These are phyloP conservation scores for Mortierella sp. DNA, from an alignment of 371 early-diverging fungal genomes.

Conservation along the genomic window DNA sequence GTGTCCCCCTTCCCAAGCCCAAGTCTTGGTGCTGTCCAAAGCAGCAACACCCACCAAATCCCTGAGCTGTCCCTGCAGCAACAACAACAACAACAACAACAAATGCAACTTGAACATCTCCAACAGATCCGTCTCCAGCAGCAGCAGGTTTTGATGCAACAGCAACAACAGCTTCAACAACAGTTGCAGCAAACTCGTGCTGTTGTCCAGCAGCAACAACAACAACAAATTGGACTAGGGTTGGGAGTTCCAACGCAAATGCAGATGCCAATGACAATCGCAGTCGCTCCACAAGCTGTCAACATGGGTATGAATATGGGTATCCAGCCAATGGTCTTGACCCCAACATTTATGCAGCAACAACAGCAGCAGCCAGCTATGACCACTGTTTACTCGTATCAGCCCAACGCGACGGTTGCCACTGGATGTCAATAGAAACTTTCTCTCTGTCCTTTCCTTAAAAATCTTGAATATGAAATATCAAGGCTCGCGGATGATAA, in stretches of 20 bases:
- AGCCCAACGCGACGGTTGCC: not conserved
- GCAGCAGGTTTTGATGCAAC: conserved; percentile 28
- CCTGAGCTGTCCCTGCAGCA: conserved; percentile 10
- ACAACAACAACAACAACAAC: conserved; percentile 27
- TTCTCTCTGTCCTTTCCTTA: not conserved
- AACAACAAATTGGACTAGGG: conserved; percentile 21
- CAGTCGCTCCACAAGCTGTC: not conserved
- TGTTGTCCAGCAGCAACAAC: not conserved
- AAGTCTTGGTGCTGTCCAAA: conserved; percentile 8
- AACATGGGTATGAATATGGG: not conserved
- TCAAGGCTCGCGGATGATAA: no score
- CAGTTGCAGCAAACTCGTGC: conserved; percentile 26
- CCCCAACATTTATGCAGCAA: not conserved
- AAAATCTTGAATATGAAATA: no score
- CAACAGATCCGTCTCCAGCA: conserved; percentile 48
- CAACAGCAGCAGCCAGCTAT: not conserved
- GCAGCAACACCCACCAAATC: not conserved
- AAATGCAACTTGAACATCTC: conserved; percentile 34
- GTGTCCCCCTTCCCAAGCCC: conserved; percentile 43
- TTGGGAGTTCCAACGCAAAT: conserved; percentile 1
- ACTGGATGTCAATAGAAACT: not conserved
- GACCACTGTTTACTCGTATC: not conserved
- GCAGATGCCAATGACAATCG: not conserved
- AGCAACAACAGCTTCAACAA: conserved; percentile 36
- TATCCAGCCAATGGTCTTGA: not conserved